These are phyloP conservation scores for Schwanniomyces vanrijiae DNA, from an alignment of 805 yeast genomes.

Conservation along the genomic window DNA sequence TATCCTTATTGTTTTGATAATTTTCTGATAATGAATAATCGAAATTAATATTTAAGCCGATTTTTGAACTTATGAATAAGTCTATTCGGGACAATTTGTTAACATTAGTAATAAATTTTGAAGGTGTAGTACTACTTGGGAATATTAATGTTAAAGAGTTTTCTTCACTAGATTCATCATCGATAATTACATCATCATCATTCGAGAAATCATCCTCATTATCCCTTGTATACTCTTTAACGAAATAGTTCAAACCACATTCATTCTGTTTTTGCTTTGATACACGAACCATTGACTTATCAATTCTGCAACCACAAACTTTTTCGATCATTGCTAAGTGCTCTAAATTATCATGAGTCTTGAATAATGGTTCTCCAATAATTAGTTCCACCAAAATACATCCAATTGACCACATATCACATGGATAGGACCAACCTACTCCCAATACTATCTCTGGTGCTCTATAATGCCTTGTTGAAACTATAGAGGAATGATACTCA, in stretches of 20 bases:
- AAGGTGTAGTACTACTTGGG: constrained; percentile 40
- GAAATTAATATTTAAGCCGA: constrained; percentile 40
- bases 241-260: constrained; percentile 40
- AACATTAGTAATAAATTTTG: constrained; percentile 40
- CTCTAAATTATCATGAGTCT: constrained; percentile 91
- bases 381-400: constrained; percentile 88
- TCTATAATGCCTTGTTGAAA: constrained; percentile 92
- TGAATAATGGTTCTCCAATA: constrained; percentile 92
- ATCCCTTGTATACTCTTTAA: constrained; percentile 18
- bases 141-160: constrained; percentile 31
- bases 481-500: constrained; percentile 89
- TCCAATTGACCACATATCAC: constrained; percentile 97
- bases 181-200: constrained; percentile 28
- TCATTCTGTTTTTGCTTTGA: constrained; percentile 38
- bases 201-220: constrained; percentile 9
- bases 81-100: constrained; percentile 43
- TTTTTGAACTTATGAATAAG: constrained; percentile 39
- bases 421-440: constrained; percentile 94
- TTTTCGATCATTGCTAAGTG: constrained; percentile 95
- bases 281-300: constrained; percentile 35
- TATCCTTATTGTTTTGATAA: constrained; percentile 36
- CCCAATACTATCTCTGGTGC: constrained; percentile 97
- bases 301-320: constrained; percentile 58
- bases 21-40: constrained; percentile 39
- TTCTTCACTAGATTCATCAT: constrained; percentile 25